phyloP scores from a whole-genome alignment of 2,329 filamentous ascomycete genomes.

The Alternaria postmessia region DNA sequence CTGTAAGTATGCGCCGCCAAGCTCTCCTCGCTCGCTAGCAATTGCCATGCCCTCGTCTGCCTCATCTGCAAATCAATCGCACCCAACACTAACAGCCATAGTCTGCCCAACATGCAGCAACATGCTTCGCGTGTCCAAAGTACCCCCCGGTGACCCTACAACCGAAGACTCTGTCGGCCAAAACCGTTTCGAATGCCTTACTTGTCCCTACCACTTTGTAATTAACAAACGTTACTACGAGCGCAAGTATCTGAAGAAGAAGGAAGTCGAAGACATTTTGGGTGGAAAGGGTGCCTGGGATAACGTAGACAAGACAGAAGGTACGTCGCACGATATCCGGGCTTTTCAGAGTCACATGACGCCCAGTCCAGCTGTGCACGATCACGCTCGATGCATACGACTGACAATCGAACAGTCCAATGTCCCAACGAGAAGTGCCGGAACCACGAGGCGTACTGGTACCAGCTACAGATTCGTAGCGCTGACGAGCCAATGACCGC shows the following conservation, averaged over 20 bases:
- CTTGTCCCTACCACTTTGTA: slow-evolving; percentile 90
- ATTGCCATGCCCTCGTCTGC: not conserved
- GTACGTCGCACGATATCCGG: slow-evolving; percentile 45
- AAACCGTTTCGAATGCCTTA: slow-evolving; percentile 94
- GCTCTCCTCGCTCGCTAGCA: not conserved
- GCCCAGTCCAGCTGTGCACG: too few relatives aligned
- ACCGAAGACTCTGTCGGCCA: slow-evolving; percentile 51
- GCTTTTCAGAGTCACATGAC: not conserved
- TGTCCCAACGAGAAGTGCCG: slow-evolving; percentile 83
- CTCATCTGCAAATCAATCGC: not conserved
- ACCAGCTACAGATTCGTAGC: slow-evolving; percentile 96
- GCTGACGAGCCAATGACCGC: slow-evolving; percentile 99
- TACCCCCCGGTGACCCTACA: slow-evolving; percentile 51
- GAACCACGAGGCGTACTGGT: slow-evolving; percentile 87
- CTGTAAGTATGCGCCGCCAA: slow-evolving; percentile 59
- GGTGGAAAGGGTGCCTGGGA: slow-evolving; percentile 89
- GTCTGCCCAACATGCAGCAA: slow-evolving; percentile 88
- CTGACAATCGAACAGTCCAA: slow-evolving; percentile 64
- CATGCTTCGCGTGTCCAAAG: slow-evolving; percentile 75
- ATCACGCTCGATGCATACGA: not conserved
- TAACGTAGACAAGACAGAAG: slow-evolving; percentile 82
- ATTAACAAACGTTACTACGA: slow-evolving; percentile 84
- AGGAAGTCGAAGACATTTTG: slow-evolving; percentile 89
- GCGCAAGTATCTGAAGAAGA: slow-evolving; percentile 79
- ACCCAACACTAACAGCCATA: slow-evolving; percentile 10